These are phyloP conservation scores for Geoglossum glabrum DNA, from an alignment of 495 filamentous ascomycete genomes.

Conservation along the genomic window DNA sequence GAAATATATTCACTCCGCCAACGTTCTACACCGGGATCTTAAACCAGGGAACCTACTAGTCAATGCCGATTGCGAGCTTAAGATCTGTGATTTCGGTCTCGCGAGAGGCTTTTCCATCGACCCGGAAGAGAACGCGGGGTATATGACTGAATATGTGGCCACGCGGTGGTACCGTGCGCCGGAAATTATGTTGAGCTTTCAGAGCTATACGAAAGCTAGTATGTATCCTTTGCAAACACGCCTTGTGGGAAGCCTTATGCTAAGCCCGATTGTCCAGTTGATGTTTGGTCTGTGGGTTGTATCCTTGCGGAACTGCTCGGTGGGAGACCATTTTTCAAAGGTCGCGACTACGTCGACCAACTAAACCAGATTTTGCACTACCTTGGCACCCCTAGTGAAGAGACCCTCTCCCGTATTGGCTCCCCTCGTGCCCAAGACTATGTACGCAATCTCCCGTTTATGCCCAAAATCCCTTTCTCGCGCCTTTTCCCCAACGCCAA, in stretches of 20 bases:
- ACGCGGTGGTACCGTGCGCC: conserved; percentile 97
- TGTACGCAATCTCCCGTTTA: conserved; percentile 90
- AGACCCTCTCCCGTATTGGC: conserved; percentile 83
- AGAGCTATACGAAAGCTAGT: conserved; percentile 99
- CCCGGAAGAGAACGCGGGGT: conserved; percentile 94
- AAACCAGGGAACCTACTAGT: conserved; percentile 95
- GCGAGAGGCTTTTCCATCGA: conserved; percentile 92
- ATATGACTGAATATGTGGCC: conserved; percentile 99
- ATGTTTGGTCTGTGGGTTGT: conserved; percentile 97
- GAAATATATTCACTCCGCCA: conserved; percentile 97
- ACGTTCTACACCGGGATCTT: conserved; percentile 87
- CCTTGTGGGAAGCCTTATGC: not conserved
- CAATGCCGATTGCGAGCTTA: conserved; percentile 96
- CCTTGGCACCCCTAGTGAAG: conserved; percentile 87
- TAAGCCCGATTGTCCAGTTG: conserved; percentile 34
- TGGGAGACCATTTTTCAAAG: conserved; percentile 96
- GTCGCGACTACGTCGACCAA: conserved; percentile 96
- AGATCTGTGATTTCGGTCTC: conserved; percentile 96
- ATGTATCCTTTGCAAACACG: conserved; percentile 23
- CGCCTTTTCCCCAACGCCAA: conserved; percentile 86
- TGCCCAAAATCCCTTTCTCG: conserved; percentile 81
- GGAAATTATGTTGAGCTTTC: conserved; percentile 99
- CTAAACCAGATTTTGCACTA: conserved; percentile 98
- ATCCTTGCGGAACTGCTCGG: conserved; percentile 93
- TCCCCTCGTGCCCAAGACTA: conserved; percentile 95